These are phyloP conservation scores for Cryphonectria japonica DNA, from an alignment of 2,329 filamentous ascomycete genomes.

Conservation along the genomic window DNA sequence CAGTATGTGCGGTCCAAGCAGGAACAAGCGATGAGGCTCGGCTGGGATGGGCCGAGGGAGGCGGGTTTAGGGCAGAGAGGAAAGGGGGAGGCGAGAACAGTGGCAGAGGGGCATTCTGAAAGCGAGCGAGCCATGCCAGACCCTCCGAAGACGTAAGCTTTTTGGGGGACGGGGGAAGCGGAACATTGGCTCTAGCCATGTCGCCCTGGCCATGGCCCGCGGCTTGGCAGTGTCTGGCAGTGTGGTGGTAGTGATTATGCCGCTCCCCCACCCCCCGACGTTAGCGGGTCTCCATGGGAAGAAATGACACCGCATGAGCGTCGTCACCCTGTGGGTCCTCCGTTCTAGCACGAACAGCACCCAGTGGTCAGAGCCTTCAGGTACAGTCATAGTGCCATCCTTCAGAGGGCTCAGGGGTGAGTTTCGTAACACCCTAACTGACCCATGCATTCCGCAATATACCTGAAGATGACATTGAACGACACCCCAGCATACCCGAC, in stretches of 20 bases:
- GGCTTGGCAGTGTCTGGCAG: background rate
- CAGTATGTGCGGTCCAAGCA: background rate
- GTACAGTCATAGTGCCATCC: background rate
- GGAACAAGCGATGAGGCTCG: background rate
- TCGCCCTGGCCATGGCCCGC: background rate
- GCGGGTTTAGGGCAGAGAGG: background rate
- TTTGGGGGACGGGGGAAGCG: too few species aligned
- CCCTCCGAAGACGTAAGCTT: background rate
- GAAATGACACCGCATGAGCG: conserved; percentile 14
- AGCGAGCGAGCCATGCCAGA: background rate
- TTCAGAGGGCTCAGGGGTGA: conserved; percentile 6
- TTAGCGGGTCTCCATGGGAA: background rate
- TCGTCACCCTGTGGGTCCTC: conserved; percentile 16
- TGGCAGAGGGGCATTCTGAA: background rate
- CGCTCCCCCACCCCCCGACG: background rate
- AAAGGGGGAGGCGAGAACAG: background rate
- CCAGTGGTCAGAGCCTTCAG: background rate
- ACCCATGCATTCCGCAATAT: conserved; percentile 4
- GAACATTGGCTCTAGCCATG: background rate
- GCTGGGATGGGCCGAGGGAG: background rate
- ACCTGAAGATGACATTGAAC: background rate
- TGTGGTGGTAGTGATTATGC: background rate
- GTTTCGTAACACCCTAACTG: background rate
- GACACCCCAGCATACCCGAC: too few species aligned
- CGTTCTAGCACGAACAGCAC: background rate